phyloP scores from a whole-genome alignment of 23 red algal genomes.

The Gracilariopsis chorda region DNA sequence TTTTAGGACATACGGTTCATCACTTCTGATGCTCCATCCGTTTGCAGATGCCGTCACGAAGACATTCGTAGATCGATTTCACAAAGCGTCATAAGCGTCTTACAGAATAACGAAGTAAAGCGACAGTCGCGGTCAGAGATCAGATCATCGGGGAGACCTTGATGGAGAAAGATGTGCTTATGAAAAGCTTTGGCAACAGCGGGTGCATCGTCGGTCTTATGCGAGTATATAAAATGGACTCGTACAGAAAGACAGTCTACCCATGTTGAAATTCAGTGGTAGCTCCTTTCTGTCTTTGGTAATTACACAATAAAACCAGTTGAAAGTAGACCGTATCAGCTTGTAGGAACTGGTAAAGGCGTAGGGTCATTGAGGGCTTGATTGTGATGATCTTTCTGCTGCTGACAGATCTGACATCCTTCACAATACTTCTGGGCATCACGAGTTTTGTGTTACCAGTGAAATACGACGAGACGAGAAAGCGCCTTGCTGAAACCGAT shows the following conservation, averaged over 20 bases:
- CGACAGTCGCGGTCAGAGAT: not conserved
- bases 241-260: not conserved
- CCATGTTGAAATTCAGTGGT: not conserved
- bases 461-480: not conserved
- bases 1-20: not conserved
- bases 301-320: not conserved
- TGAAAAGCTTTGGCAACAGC: too few relatives aligned
- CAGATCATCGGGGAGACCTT: not conserved
- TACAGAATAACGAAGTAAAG: not conserved
- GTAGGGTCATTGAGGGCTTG: not conserved
- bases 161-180: not conserved
- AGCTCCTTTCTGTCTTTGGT: not conserved
- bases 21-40: not conserved
- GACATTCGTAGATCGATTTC: not conserved
- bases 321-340: not conserved
- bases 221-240: constrained; percentile 11
- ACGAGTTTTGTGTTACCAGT: not conserved
- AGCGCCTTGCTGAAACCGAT: not conserved
- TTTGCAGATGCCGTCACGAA: not conserved
- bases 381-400: not conserved
- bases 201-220: too few relatives aligned
- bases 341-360: not conserved
- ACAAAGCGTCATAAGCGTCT: not conserved
- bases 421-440: constrained; percentile 7
- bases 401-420: constrained; percentile 3